phyloP scores from a whole-genome alignment of 2,329 filamentous ascomycete species.

The Penicillium sp. region DNA sequence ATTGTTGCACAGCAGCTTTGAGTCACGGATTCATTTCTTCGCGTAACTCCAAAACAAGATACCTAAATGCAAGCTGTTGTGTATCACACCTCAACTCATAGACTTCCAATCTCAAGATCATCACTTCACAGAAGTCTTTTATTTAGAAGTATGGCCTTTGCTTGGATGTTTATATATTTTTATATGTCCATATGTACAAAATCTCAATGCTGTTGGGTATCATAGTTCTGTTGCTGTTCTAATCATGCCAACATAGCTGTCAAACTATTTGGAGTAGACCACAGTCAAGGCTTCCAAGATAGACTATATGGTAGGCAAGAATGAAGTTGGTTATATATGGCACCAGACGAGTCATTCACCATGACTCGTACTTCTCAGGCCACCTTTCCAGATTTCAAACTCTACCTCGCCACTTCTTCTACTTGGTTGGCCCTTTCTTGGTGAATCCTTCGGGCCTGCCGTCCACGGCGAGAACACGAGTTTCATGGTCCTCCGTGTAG shows the following conservation, averaged over 20 bases:
- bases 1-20: background rate
- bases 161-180: background rate
- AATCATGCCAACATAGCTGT: background rate
- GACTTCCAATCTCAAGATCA: background rate
- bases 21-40: background rate
- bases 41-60: background rate
- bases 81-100: background rate
- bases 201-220: background rate
- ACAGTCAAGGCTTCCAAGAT: background rate
- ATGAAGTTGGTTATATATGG: background rate
- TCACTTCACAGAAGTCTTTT: background rate
- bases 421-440: slow-evolving; percentile 42
- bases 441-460: slow-evolving; percentile 50
- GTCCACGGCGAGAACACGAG: slow-evolving; percentile 85
- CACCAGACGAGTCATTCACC: background rate
- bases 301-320: background rate
- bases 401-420: slow-evolving; percentile 48
- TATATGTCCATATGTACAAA: background rate
- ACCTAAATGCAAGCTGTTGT: background rate
- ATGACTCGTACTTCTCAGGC: slow-evolving; percentile 36
- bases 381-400: slow-evolving; percentile 72
- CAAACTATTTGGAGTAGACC: background rate
- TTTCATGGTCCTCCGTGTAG: slow-evolving; percentile 72
- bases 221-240: background rate
- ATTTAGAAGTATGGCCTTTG: background rate